Evolutionary conservation across 2,329 filamentous ascomycete genomes (phyloP), one percentile per base, ranked within the genome.

Genomic region (Orbilia brochopaga): DNA sequence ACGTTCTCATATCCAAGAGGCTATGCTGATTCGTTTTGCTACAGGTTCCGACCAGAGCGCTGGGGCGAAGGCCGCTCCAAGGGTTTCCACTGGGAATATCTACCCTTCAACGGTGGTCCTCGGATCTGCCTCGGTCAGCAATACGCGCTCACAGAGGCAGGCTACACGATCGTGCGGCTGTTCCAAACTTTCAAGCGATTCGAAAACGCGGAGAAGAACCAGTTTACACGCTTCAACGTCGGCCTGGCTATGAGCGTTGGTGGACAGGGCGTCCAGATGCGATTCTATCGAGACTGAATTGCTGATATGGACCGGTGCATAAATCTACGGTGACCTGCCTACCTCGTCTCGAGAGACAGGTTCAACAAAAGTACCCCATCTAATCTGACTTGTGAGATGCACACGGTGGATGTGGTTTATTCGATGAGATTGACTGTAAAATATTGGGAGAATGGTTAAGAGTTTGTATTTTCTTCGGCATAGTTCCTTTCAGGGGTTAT

Each of bases 61-160:
- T 72, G 54, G 60, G 58, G 51, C 17, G 46, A 50, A 15, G 30
- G n/a, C 19, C 4, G 46, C 5, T 56, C 19, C n/a, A 42, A n/a
- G 21, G 42, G 15, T 32, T 24, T 32, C 24, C 40, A 24, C 17
- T 63, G 59, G 59, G 61, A 65, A 23, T 91, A 89, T 77, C 83
- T 91, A 46, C 89, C 89, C 2, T 91, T 91, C 79, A 91, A 90
- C 77, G 87, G 87, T 10, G 89, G 88, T 0, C 87, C 89, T 48
- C 82, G 89, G 32, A 89, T 90, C 77, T 90, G 89, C 79, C 86
- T 92, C 69, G 89, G 89, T 1, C 89, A 93, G 82, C 89, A 93
- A 79, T 93, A 92, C 78, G 90, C 90, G 13, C 80, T 92, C 52
- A 91, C 89, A 0, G 89, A 92, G 81, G 90, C 90, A 81, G 81